phyloP scores from a whole-genome alignment of 371 early-diverging fungal genomes.

The Mortierella sp. region DNA sequence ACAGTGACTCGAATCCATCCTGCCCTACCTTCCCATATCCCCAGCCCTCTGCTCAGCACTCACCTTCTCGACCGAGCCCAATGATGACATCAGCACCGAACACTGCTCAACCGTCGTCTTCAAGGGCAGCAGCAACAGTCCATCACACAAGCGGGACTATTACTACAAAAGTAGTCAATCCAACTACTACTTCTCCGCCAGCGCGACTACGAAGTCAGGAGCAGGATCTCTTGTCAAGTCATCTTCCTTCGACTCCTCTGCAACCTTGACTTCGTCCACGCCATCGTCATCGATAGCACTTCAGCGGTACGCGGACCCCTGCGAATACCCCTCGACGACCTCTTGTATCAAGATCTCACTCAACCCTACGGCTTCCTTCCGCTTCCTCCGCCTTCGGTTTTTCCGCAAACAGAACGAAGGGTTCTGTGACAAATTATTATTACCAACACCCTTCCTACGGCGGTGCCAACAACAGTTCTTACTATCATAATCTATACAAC shows the following conservation, averaged over 20 bases:
- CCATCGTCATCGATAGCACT: neutral
- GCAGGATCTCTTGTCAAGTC: neutral
- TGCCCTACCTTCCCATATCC: constrained; percentile 25
- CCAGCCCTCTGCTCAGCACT: constrained; percentile 5
- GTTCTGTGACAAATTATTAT: neutral
- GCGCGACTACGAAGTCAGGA: neutral
- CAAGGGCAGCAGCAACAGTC: neutral
- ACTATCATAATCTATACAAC: too few relatives aligned
- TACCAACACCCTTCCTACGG: neutral
- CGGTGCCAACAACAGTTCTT: too few relatives aligned
- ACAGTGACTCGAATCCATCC: constrained; percentile 22
- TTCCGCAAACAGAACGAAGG: neutral
- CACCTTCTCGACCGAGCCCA: constrained; percentile 9
- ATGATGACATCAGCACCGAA: neutral
- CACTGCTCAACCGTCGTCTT: neutral
- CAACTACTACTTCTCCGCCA: neutral
- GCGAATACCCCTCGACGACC: neutral
- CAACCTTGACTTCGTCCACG: neutral
- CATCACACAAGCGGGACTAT: neutral
- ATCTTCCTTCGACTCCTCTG: neutral
- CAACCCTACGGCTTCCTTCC: constrained; percentile 8
- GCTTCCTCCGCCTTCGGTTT: neutral
- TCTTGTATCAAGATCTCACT: constrained; percentile 20
- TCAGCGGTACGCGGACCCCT: neutral
- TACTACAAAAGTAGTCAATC: neutral